Base-by-base conservation (phyloP, 78 protist species). In the Dictyostelium intermedium region DNA sequence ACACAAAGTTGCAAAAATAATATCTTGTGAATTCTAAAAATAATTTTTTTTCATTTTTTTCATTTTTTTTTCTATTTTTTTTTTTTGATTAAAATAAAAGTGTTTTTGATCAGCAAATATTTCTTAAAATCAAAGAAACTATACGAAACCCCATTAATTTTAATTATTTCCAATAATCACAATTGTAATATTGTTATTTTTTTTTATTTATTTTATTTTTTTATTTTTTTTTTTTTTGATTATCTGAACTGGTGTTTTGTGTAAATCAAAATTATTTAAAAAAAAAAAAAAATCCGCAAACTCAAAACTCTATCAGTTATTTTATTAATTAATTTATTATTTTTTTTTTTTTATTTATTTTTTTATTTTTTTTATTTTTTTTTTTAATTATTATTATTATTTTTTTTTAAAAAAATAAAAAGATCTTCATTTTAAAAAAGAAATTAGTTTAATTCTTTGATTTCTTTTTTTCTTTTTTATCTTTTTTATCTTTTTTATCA, bases 401-500 rank as follows among this genome's bases (percentile, higher is more conserved):
- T 50, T 50, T 16, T 50, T 50, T 50, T 50, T 50, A 9, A 45
- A 11, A 45, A 9, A 45, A 16, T 13, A 45, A 45, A 45, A 45
- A 45, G 13, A 11, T 10, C 1, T 10, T 50, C 14, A 16, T 16
- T 50, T 47, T 7, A 1, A 47, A 47, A 47, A 47, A 47, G 56
- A 47, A 47, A 47, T 47, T 13, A 7, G 11, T 47, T 47, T 50
- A 50, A 50, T 50, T 50, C 61, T 50, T 50, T 8, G 43, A 32
- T 70, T 70, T 70, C 77, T 70, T 70, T 70, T 34, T 73, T 16
- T 50, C 61, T 50, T 50, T 50, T 50, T 50, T 39, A 39, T 39
- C 43, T 39, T 39, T 39, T 14, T 91, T 56, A 14, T 91, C 91
- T 30, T 91, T 63, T 50, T 92, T 82, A 73, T 85, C 85, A 66